A percentile compares a stretch with the other conserved stretches of the same genome.
These are phyloP conservation scores for Pyrus betulifolia DNA, from an alignment of 306 rosid species.

Conservation along the genomic window DNA sequence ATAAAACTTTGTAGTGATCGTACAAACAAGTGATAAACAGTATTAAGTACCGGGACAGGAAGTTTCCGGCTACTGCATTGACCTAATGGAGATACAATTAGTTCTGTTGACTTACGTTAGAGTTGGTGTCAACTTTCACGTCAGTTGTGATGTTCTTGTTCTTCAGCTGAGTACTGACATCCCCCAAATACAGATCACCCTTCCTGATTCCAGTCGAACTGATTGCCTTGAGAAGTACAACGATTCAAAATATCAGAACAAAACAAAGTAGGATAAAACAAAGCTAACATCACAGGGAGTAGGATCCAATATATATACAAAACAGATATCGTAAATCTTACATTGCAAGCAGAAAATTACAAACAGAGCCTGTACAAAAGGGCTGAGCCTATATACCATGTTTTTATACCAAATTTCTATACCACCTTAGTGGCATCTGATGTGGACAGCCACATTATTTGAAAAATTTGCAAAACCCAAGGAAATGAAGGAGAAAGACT, in stretches of 20 bases:
- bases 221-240: conserved; percentile 47
- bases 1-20: not conserved
- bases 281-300: not conserved
- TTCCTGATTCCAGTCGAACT: conserved; percentile 74
- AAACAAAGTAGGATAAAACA: not conserved
- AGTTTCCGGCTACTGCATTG: not conserved
- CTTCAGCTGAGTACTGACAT: conserved; percentile 73
- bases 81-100: not conserved
- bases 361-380: not conserved
- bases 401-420: too few relatives aligned
- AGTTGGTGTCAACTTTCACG: conserved; percentile 78
- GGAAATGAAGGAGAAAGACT: too few relatives aligned
- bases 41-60: not conserved
- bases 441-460: too few relatives aligned
- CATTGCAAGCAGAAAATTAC: not conserved
- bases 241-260: conserved; percentile 3
- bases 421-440: too few relatives aligned
- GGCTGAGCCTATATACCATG: not conserved
- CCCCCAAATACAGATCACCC: conserved; percentile 67
- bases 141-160: conserved; percentile 91
- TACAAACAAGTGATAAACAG: not conserved
- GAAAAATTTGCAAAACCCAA: too few relatives aligned
- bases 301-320: not conserved
- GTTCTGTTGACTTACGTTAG: conserved; percentile 50
- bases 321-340: not conserved